Conservation (phyloP, 148 eudicot genomes). For the Drosera capensis region DNA sequence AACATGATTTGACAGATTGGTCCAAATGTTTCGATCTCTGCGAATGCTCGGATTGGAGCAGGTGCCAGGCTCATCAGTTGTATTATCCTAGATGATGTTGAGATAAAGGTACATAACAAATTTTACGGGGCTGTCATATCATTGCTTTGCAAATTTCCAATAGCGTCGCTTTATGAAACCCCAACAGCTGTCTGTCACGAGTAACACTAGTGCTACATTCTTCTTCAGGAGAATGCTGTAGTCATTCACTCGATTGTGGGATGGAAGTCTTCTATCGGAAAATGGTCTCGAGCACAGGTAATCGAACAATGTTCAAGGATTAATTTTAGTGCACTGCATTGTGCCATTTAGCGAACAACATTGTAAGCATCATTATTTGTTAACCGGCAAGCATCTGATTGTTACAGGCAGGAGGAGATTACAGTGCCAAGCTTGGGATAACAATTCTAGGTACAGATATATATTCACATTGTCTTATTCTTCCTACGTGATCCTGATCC, state of each 20-base stretch:
- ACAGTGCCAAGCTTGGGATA: conserved; percentile 65
- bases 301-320: conserved; percentile 5
- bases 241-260: conserved; percentile 76
- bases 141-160: neutral
- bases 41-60: conserved; percentile 49
- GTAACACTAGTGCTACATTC: neutral
- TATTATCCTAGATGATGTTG: conserved; percentile 66
- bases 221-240: conserved; percentile 76
- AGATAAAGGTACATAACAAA: conserved; percentile 39
- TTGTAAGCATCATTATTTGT: neutral
- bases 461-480: neutral
- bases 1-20: neutral
- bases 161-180: neutral
- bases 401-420: conserved; percentile 69
- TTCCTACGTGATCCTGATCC: neutral
- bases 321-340: neutral
- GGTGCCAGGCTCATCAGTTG: conserved; percentile 59
- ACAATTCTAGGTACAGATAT: conserved; percentile 68
- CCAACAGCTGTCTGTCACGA: neutral
- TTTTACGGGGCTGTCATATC: too few species aligned
- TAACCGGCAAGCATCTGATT: neutral
- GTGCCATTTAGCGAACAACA: neutral
- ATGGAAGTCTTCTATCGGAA: conserved; percentile 77
- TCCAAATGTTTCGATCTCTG: neutral
- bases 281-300: conserved; percentile 91